These are phyloP conservation scores for Lophiostoma macrostomum DNA, from an alignment of 495 filamentous ascomycete genomes.

Conservation along the genomic window DNA sequence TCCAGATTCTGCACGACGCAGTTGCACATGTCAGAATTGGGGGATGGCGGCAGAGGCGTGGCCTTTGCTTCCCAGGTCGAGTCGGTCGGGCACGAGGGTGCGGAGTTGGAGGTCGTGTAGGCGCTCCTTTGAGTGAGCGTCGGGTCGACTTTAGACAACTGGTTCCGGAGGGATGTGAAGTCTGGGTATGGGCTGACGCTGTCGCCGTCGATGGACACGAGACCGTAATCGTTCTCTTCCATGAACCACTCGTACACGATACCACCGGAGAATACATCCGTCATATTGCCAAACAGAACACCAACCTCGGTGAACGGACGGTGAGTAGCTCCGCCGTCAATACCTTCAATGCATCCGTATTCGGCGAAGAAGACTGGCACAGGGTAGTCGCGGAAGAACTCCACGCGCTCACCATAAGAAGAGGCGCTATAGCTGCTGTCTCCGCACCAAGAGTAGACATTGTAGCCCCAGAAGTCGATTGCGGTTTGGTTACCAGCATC, in stretches of 20 bases:
- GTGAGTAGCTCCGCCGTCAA: constrained; percentile 41
- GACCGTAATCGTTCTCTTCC: constrained; percentile 85
- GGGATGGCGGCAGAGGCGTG: constrained; percentile 74
- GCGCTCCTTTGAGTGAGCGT: constrained; percentile 56
- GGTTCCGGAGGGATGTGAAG: constrained; percentile 68
- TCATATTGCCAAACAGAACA: constrained; percentile 83
- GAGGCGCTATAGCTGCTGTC: constrained; percentile 67
- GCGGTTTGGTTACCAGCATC: constrained; percentile 47
- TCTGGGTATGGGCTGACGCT: constrained; percentile 63
- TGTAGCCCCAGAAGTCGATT: constrained; percentile 96
- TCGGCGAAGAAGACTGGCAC: constrained; percentile 96
- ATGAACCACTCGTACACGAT: constrained; percentile 98
- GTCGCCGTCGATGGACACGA: constrained; percentile 62
- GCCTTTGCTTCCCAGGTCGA: constrained; percentile 64
- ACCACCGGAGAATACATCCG: constrained; percentile 80
- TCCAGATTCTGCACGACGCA: constrained; percentile 73
- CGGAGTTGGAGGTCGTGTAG: constrained; percentile 76
- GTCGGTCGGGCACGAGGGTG: constrained; percentile 66
- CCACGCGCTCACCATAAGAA: constrained; percentile 71
- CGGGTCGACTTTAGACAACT: constrained; percentile 65
- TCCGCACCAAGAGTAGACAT: constrained; percentile 98
- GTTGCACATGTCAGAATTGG: constrained; percentile 67
- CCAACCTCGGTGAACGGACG: constrained; percentile 83
- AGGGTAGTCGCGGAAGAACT: constrained; percentile 81
- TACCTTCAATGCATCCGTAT: constrained; percentile 78